A percentile compares a stretch with the other conserved stretches of the same genome.
Conservation (phyloP, 139 green algal genomes). For the Pedinophyceae sp. region DNA sequence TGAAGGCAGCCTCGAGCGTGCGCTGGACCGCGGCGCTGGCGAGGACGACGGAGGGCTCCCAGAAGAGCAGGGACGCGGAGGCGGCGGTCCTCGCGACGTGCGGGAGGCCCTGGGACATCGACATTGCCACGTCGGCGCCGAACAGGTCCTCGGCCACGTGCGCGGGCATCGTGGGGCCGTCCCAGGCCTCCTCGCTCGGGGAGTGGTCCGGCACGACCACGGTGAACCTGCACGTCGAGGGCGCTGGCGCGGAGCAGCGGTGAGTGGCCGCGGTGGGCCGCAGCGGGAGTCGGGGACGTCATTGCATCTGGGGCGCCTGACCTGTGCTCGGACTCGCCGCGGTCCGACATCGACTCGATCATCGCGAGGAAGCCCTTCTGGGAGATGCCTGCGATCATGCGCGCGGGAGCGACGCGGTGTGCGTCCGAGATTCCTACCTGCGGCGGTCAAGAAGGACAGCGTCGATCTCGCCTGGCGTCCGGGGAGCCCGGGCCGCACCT, state of each 20-base stretch:
- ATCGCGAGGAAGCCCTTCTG: background rate
- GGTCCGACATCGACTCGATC: background rate
- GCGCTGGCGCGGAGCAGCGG: background rate
- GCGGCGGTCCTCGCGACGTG: background rate
- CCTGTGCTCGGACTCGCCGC: background rate
- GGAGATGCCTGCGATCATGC: background rate
- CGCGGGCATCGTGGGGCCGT: no score
- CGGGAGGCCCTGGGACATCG: background rate
- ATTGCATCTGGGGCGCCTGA: no score
- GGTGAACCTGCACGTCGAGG: background rate
- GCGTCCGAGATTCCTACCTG: background rate
- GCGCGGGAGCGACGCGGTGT: background rate
- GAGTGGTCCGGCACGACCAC: background rate
- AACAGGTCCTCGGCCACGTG: no score
- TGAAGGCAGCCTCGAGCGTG: background rate
- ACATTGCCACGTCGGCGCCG: background rate
- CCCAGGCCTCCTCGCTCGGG: background rate
- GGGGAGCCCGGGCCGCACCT: conserved; percentile 33
- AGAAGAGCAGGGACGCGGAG: background rate
- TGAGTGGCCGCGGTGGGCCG: no score
- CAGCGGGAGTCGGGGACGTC: no score
- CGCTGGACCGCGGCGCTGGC: background rate
- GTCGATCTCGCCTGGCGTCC: background rate
- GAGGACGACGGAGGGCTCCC: background rate
- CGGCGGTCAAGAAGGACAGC: no score